A percentile compares a stretch with the other conserved stretches of the same genome.
Conservation (phyloP, 192 early-diverging fungal genomes). For the Backusella circina region DNA sequence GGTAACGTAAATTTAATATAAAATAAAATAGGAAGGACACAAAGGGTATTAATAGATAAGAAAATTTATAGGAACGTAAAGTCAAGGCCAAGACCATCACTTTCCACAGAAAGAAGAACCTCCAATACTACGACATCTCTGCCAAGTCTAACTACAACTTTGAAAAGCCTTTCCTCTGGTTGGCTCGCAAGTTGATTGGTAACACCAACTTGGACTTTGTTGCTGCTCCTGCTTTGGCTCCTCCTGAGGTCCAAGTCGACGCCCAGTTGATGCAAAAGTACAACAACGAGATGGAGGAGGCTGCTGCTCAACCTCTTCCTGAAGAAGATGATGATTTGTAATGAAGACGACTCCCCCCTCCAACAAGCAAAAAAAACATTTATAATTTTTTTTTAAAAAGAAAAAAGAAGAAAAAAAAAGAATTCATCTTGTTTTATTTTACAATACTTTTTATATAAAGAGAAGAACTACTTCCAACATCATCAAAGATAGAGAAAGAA, state of each 20-base stretch:
- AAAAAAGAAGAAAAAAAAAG: too few relatives aligned
- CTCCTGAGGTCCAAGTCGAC: conserved; percentile 92
- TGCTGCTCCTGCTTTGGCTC: conserved; percentile 93
- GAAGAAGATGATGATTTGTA: conserved; percentile 56
- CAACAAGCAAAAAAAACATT: background rate
- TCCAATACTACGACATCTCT: conserved; percentile 99
- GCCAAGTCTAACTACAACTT: conserved; percentile 99
- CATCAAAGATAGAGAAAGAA: too few relatives aligned
- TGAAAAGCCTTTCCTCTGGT: conserved; percentile 99
- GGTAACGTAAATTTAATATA: conserved; percentile 34
- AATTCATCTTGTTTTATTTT: too few relatives aligned
- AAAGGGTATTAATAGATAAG: background rate
- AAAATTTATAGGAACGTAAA: conserved; percentile 88
- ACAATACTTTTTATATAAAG: too few relatives aligned
- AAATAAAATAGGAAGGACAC: background rate
- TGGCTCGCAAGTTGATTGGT: conserved; percentile 95
- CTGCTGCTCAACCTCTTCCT: conserved; percentile 86
- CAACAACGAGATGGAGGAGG: conserved; percentile 73
- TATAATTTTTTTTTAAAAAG: background rate
- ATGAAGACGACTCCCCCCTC: background rate
- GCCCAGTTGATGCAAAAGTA: conserved; percentile 70
- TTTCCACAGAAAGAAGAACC: conserved; percentile 99
- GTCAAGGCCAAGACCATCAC: conserved; percentile 99
- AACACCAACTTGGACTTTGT: conserved; percentile 95
- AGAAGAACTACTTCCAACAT: too few relatives aligned